Base-by-base conservation (phyloP, 2,329 filamentous ascomycete species). In the Colletotrichum tofieldiae region DNA sequence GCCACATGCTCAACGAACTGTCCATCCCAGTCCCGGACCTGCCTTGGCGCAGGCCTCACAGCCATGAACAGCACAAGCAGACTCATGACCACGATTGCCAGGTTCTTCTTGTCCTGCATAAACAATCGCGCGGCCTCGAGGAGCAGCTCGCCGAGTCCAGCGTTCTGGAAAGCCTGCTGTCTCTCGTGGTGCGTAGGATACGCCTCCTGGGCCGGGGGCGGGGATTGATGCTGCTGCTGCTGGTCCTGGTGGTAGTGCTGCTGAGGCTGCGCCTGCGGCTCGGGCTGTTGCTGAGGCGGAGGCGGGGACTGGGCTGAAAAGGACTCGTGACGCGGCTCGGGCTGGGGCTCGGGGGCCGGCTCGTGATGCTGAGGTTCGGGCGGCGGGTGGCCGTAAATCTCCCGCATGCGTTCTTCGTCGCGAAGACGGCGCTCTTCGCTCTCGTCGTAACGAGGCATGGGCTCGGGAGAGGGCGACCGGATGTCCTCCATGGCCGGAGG, bases 71-170 rank as follows among this genome's bases (percentile, higher is more conserved):
- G 75, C 2, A 90, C 84, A n/a, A 92, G 77, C 2, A 88, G 70
- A 66, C 87, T 86, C 62, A 92, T 81, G 0, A 88, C 76, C 6
- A 84, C 82, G 35, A 92, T 91, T n/a, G 85, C 81, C 12, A 91
- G 78, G 67, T 92, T 92, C 81, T 88, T 91, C 69, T 84, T 84
- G 75, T 92, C 90, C 58, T 86, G 84, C 75, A 92, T 76, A 23
- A 89, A 78, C 9, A 92, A 86, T 41, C 85, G 84, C 62, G 83
- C 81, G 0, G 89, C 88, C 74, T 89, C 87, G 11, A 89, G 75
- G 0, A 92, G 76, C 11, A 92, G 81, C 72, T 90, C 86, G 0
- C 84, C 81, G 14, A 92, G 82, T 2, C 87, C 87, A 0, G 87
- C 87, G 12, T 80, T 80, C 71, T 86, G 82, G 64, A 82, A 80